Evolutionary conservation across 2,329 filamentous ascomycete genomes (phyloP).

Genomic region (Sporothrix luriei): DNA sequence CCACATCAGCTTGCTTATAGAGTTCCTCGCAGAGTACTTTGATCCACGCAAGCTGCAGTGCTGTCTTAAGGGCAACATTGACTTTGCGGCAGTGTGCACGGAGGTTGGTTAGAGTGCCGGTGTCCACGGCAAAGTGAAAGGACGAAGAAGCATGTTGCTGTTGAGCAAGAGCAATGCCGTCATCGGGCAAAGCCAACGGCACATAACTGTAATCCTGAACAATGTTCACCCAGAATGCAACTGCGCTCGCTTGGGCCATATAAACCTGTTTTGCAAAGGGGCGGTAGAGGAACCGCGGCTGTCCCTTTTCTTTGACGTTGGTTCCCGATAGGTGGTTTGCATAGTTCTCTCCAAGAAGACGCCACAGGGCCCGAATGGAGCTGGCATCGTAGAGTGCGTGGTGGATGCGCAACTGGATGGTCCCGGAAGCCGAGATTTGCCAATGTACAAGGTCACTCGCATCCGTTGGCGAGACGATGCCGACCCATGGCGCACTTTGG

Average conservation of each 20-base stretch:
- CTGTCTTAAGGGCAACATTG: conserved; percentile 35
- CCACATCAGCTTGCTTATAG: conserved; percentile 36
- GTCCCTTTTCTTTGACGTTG: not conserved
- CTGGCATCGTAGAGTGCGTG: conserved; percentile 38
- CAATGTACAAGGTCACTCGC: conserved; percentile 36
- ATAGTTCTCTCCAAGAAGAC: conserved; percentile 35
- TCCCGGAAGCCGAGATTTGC: conserved; percentile 25
- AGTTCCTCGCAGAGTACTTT: conserved; percentile 37
- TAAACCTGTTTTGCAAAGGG: conserved; percentile 4
- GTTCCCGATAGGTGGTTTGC: not conserved
- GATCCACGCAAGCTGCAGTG: conserved; percentile 37
- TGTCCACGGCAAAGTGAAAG: conserved; percentile 31
- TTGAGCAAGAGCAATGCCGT: no score
- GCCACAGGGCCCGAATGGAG: conserved; percentile 37
- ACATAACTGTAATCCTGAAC: conserved; percentile 2
- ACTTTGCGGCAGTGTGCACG: conserved; percentile 32
- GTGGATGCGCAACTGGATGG: conserved; percentile 36
- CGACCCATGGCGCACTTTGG: conserved; percentile 37
- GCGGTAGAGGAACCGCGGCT: not conserved
- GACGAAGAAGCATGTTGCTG: conserved; percentile 31
- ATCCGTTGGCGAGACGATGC: conserved; percentile 36
- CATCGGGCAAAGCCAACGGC: not conserved
- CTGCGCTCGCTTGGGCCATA: not conserved
- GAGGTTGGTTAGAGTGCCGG: conserved; percentile 28
- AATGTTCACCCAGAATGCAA: not conserved